Conservation (phyloP, 2,329 filamentous ascomycete genomes). For the Metarhizium humberi region DNA sequence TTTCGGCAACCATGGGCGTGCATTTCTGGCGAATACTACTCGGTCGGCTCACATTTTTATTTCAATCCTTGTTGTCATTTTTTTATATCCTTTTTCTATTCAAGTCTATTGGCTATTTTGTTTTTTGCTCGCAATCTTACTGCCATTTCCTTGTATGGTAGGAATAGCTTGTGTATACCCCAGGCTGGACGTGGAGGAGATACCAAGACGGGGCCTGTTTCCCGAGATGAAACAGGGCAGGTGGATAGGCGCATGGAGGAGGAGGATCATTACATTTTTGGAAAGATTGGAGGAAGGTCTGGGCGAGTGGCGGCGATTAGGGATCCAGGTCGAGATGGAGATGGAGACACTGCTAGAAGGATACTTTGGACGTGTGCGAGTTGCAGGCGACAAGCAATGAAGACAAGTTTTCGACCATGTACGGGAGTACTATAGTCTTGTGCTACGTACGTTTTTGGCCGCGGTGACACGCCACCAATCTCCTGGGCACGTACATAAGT, state of each 20-base stretch:
- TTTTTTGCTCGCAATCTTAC: neutral
- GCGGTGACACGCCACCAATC: neutral
- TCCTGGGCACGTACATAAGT: neutral
- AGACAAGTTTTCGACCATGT: neutral
- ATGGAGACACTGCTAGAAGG: too few species aligned
- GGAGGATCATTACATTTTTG: neutral
- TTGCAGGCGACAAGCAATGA: constrained; percentile 3
- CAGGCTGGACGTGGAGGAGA: constrained; percentile 13
- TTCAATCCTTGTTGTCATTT: neutral
- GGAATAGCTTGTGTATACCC: constrained; percentile 6
- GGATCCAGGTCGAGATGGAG: neutral
- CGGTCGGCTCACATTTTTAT: neutral
- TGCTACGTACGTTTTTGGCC: too few species aligned
- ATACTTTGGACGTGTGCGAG: neutral
- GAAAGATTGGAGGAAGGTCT: neutral
- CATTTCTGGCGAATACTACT: neutral
- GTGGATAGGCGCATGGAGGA: neutral
- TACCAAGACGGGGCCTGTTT: constrained; percentile 8
- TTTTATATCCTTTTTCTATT: neutral
- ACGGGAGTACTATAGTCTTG: neutral
- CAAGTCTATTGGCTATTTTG: neutral
- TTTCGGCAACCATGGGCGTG: neutral
- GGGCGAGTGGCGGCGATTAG: neutral
- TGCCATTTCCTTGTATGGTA: neutral
- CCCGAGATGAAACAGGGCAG: neutral